Base-by-base conservation (phyloP, 202 grass and related monocot species). In the Carex sylvatica region DNA sequence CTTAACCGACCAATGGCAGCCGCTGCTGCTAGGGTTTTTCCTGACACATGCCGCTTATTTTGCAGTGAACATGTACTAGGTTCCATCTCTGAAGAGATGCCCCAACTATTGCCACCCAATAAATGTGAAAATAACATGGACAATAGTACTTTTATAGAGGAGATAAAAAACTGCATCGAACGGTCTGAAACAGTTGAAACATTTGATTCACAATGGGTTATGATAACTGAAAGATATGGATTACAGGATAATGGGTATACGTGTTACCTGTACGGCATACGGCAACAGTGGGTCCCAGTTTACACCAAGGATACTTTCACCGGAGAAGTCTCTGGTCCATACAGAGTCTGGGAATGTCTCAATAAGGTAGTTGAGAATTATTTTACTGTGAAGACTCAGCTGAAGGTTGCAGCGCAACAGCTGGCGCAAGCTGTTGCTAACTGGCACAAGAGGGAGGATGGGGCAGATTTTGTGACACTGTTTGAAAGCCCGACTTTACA, bases 151-250 rank as follows among this genome's bases (percentile, higher is more conserved):
- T 90, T 98, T 22, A 83, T 92, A 81, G 83, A 67, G 83, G 96
- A 98, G 68, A 65, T 98, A 28, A 89, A 83, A 80, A 87, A 79
- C 60, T 98, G 96, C 70, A 83, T 98, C 73, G 80, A 93, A 71
- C 68, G 73, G 70, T 92, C 84, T 61, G 87, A 87, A 89, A 87
- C 86, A 65, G 80, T 83, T 65, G 87, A 93, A 84, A 83, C 81
- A 53, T 98, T 98, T 90, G 96, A 95, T 65, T 93, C 92, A 69
- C 74, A 63, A 66, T 98, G 96, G 91, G 83, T 84, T 59, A 84
- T 84, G 2, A 73, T 92, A 78, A 87, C 91, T 61, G 74, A 52
- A 52, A 91, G 88, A 75, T 85, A 90, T 85, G 86, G 80, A 58
- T 78, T 98, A 53, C 88, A 61, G 61, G 89, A 92, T 68, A 98